Evolutionary conservation across 805 yeast species (phyloP).

Genomic region (Metschnikowia aberdeeniae): DNA sequence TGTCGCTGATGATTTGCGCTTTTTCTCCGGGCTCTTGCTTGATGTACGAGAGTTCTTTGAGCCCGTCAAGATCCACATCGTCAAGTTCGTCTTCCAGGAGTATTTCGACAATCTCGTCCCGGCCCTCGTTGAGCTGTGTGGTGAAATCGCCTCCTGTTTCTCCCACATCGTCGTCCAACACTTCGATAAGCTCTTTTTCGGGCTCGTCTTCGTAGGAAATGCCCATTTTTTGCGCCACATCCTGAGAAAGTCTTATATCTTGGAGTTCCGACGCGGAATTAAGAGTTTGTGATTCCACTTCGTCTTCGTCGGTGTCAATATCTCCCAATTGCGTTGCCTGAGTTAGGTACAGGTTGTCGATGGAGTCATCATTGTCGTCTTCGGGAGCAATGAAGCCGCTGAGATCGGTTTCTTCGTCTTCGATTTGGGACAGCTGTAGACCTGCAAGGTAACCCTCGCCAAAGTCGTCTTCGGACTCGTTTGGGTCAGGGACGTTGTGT

Average conservation of each 20-base stretch:
- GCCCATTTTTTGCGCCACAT: constrained; percentile 30
- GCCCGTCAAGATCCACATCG: constrained; percentile 13
- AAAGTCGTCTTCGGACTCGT: constrained; percentile 16
- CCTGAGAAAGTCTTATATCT: constrained; percentile 29
- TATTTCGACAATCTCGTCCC: constrained; percentile 38
- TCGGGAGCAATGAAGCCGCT: constrained; percentile 18
- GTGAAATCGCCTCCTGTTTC: constrained; percentile 28
- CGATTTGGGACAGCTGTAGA: constrained; percentile 14
- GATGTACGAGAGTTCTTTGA: constrained; percentile 10
- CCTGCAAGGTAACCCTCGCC: constrained; percentile 19
- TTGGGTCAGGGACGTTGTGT: background rate
- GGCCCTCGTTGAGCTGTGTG: constrained; percentile 39
- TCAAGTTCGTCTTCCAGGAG: constrained; percentile 32
- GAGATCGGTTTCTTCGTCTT: constrained; percentile 15
- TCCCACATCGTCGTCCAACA: constrained; percentile 26
- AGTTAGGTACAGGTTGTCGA: constrained; percentile 14
- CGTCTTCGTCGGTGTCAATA: constrained; percentile 11
- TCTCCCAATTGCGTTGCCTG: constrained; percentile 12
- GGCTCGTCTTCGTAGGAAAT: constrained; percentile 16
- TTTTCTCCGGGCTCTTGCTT: constrained; percentile 7
- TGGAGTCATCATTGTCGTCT: constrained; percentile 13
- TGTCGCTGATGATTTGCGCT: constrained; percentile 10
- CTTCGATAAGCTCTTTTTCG: constrained; percentile 8
- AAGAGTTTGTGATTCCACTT: constrained; percentile 5
- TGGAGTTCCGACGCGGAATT: constrained; percentile 14